A percentile compares a stretch with the other conserved stretches of the same genome.
phyloP scores from a whole-genome alignment of 306 rosid species.

The Fragaria ananassa region DNA sequence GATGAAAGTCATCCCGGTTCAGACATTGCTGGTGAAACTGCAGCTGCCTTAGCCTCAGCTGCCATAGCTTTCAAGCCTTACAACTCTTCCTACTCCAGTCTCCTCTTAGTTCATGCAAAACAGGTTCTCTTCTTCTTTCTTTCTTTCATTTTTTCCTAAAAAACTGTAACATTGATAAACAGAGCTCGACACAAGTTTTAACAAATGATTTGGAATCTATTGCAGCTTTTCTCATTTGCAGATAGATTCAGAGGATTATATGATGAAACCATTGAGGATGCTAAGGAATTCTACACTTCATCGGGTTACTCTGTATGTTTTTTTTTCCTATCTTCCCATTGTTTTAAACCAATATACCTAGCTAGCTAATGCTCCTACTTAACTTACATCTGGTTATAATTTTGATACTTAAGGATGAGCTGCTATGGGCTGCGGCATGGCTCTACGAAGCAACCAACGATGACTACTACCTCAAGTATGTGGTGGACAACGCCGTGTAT shows the following conservation, averaged over 20 bases:
- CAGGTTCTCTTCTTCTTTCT: slow-evolving; percentile 36
- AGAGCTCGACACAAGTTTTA: not conserved
- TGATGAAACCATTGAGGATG: slow-evolving; percentile 50
- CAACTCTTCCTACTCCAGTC: slow-evolving; percentile 73
- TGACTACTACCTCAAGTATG: slow-evolving; percentile 70
- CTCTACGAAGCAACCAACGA: slow-evolving; percentile 65
- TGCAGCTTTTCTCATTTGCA: slow-evolving; percentile 83
- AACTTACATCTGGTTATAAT: not conserved
- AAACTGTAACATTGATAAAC: not conserved
- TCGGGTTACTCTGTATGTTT: slow-evolving; percentile 70
- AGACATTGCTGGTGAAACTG: slow-evolving; percentile 87
- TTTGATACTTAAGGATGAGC: slow-evolving; percentile 57
- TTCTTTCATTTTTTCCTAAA: not conserved
- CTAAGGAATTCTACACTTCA: slow-evolving; percentile 62
- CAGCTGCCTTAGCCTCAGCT: slow-evolving; percentile 87
- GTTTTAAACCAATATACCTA: not conserved
- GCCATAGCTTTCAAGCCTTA: slow-evolving; percentile 72
- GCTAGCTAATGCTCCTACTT: not conserved
- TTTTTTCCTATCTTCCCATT: not conserved
- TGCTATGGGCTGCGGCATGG: slow-evolving; percentile 94
- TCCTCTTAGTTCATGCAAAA: slow-evolving; percentile 66
- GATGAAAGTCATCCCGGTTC: slow-evolving; percentile 84
- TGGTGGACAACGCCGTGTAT: slow-evolving; percentile 59
- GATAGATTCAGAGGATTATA: slow-evolving; percentile 71
- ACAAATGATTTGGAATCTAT: not conserved